Evolutionary conservation across 2,329 filamentous ascomycete genomes (phyloP), one percentile per base, ranked within the genome.

Genomic region (Cercospora citrullina): DNA sequence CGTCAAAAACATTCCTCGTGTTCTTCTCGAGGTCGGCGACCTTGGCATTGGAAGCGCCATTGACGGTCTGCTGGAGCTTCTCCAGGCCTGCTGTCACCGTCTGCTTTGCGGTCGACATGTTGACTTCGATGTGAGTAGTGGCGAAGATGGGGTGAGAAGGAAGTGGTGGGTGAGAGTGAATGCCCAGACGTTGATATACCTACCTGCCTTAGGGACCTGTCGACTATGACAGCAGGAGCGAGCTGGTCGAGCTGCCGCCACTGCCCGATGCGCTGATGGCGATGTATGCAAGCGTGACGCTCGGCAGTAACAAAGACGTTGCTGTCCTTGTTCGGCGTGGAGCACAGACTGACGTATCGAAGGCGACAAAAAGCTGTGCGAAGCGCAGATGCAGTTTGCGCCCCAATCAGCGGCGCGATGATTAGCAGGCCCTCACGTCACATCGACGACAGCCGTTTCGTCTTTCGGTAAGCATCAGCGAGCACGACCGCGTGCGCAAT

Each of bases 21-120:
- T 89, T 81, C 48, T 80, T 79, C 28, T 83, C 78, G 59, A 94
- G 82, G 74, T 93, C 88, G 16, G 84, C 82, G 28, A 86, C 75
- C 83, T 93, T 93, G 70, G 73, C 66, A 28, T 73, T 77, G 18
- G 71, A 63, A 64, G 79, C 75, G 60, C 74, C 73, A 60, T 75
- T 72, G 69, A 81, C 75, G 30, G 76, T 69, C 65, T 75, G 59
- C 65, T 75, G 73, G 18, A 77, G 68, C 71, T 76, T 76, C 51
- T 73, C 71, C 45, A 76, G 57, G 53, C 75, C 74, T 9, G 67
- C 66, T 21, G 68, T 68, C 21, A 77, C 67, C 18, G 64, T 66
- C 45, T 68, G 59, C 36, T 67, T 68, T 66, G 57, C 61, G 14
- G 71, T 62, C 63, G 73, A 69, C 73, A 75, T 75, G 39, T 14